Base-by-base conservation (phyloP, 106 monocot genomes). In the Posidonia australis region DNA sequence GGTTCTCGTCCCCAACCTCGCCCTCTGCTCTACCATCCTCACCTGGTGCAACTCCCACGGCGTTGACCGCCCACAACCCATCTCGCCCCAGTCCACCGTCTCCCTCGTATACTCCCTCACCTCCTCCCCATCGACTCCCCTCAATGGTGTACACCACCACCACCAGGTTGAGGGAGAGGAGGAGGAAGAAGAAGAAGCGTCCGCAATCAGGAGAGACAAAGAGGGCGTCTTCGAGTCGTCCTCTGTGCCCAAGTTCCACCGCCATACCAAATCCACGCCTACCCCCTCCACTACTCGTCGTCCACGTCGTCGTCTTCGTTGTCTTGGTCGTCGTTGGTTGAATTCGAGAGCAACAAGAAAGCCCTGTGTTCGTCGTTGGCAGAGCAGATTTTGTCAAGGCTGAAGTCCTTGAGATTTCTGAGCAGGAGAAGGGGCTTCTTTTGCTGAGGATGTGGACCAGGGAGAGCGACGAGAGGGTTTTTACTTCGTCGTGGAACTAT, bases 1-100 rank as follows among this genome's bases (percentile, higher is more conserved):
- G 58, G 77, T 89, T 51, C 69, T 89, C 58, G 77, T 89, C 75
- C 84, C 84, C 31, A 88, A 88, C 68, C 29, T 69, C 26, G 81
- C 84, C 13, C 76, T 88, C 45, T 70, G 67, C 43, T 64, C 79
- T 13, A 71, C 88, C 58, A 88, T 88, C 63, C 18, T 61, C 56
- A 45, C 51, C 27, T 88, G 76, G 78, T 84, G 84, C 62, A 65
- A 77, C 52, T 60, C 69, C 49, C 21, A 60, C 62, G 49, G 64
- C 24, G 27, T 81, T 60, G 44, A 62, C 36, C 44, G n/a, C 0
- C 44, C 62, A 13, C 62, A n/a, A 36, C 44, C 32, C 12, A 62
- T 14, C 18, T 43, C 42, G n/a, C 16, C 21, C 19, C 44, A 19
- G 46, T 47, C 42, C 29, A 10, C 13, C 13, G 42, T 64, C 45